Percentiles rank a stretch among this genome's conserved stretches.
Evolutionary conservation across 495 filamentous ascomycete genomes (phyloP).

Genomic region (Trichoderma erinaceum): DNA sequence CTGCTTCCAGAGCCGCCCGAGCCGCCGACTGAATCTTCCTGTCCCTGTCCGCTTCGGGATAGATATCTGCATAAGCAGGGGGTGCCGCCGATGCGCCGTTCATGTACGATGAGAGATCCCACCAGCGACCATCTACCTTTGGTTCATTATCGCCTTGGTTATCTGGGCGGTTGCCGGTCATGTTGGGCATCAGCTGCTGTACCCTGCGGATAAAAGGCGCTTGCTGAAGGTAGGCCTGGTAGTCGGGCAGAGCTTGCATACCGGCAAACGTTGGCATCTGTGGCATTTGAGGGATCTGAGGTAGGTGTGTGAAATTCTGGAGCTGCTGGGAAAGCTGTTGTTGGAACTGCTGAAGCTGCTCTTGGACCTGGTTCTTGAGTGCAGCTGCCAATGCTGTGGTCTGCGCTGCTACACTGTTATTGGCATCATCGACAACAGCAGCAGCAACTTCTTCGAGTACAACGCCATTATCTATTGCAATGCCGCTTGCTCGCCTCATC

Average conservation of each 20-base stretch:
- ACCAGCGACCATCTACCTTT: slow-evolving; percentile 58
- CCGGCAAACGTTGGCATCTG: slow-evolving; percentile 36
- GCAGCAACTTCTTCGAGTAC: slow-evolving; percentile 21
- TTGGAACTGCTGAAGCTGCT: slow-evolving; percentile 76
- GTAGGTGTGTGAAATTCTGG: slow-evolving; percentile 40
- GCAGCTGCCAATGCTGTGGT: slow-evolving; percentile 58
- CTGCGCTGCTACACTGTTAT: slow-evolving; percentile 43
- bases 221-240: slow-evolving; percentile 53
- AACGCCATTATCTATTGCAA: slow-evolving; percentile 22
- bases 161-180: slow-evolving; percentile 36
- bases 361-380: slow-evolving; percentile 68
- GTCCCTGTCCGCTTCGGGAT: slow-evolving; percentile 49
- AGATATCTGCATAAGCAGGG: slow-evolving; percentile 78
- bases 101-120: slow-evolving; percentile 53
- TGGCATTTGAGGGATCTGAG: slow-evolving; percentile 45
- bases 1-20: slow-evolving; percentile 57
- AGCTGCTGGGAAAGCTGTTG: slow-evolving; percentile 50
- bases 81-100: slow-evolving; percentile 37
- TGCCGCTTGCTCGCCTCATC: slow-evolving; percentile 33
- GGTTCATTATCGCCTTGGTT: slow-evolving; percentile 28
- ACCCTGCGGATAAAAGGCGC: slow-evolving; percentile 63
- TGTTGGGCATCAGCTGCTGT: slow-evolving; percentile 63
- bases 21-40: slow-evolving; percentile 50
- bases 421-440: slow-evolving; percentile 24
- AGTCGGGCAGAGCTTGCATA: slow-evolving; percentile 61